Conservation (phyloP, 2,329 filamentous ascomycete species). For the Penicillium carneum region DNA sequence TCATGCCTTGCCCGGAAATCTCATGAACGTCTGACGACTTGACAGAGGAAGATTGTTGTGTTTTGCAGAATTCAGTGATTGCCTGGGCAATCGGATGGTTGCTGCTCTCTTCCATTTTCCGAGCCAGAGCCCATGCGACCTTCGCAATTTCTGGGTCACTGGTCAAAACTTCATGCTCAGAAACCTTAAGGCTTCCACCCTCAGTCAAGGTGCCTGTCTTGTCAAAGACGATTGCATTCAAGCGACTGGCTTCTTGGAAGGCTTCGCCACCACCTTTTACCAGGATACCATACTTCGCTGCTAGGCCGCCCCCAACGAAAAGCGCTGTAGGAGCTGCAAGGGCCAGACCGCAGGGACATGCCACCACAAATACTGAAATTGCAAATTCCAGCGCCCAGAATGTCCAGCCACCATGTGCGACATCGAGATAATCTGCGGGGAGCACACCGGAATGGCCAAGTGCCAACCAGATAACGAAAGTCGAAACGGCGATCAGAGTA, state of each 20-base stretch:
- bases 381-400: slow-evolving; percentile 68
- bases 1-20: slow-evolving; percentile 65
- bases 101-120: slow-evolving; percentile 64
- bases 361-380: slow-evolving; percentile 85
- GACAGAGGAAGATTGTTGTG: slow-evolving; percentile 37
- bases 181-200: slow-evolving; percentile 65
- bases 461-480: slow-evolving; percentile 57
- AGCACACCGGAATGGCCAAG: slow-evolving; percentile 55
- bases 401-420: slow-evolving; percentile 59
- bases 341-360: slow-evolving; percentile 82
- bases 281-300: slow-evolving; percentile 79
- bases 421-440: slow-evolving; percentile 59
- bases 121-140: slow-evolving; percentile 56
- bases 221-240: slow-evolving; percentile 84
- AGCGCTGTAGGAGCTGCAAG: slow-evolving; percentile 87
- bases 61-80: slow-evolving; percentile 58
- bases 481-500: slow-evolving; percentile 57
- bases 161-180: slow-evolving; percentile 57
- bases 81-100: slow-evolving; percentile 67
- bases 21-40: slow-evolving; percentile 58
- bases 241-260: slow-evolving; percentile 80
- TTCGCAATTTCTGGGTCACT: slow-evolving; percentile 44
- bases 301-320: slow-evolving; percentile 81
- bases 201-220: slow-evolving; percentile 85
- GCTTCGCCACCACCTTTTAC: slow-evolving; percentile 85